Conservation (phyloP, 306 rosid species). For the Chamaecrista fasciculata region DNA sequence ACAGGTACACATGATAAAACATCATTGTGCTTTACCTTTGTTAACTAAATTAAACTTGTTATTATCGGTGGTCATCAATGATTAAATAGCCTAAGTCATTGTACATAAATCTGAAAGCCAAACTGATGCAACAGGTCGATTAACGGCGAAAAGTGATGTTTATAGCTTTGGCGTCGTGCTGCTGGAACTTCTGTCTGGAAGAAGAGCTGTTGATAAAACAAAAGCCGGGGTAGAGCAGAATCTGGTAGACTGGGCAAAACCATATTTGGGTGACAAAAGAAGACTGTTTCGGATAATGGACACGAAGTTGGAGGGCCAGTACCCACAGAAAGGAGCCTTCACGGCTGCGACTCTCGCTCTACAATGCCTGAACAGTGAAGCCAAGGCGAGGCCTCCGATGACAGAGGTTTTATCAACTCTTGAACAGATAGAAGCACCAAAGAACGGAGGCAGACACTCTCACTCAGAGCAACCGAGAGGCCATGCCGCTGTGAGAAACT, state of each 20-base stretch:
- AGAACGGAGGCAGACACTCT: constrained; percentile 40
- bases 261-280: constrained; percentile 71
- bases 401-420: constrained; percentile 61
- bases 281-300: constrained; percentile 85
- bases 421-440: constrained; percentile 58
- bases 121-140: constrained; percentile 54
- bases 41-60: neutral
- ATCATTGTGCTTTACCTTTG: constrained; percentile 39
- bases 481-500: constrained; percentile 30
- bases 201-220: constrained; percentile 76
- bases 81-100: neutral
- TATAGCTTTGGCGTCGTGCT: constrained; percentile 89
- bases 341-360: constrained; percentile 64
- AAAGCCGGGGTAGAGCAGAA: constrained; percentile 66
- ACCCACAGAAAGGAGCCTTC: constrained; percentile 69
- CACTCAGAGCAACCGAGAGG: constrained; percentile 40
- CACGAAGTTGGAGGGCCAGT: constrained; percentile 80
- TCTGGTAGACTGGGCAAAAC: constrained; percentile 84
- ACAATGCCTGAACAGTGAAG: constrained; percentile 63
- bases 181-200: constrained; percentile 75
- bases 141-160: constrained; percentile 82
- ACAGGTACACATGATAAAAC: constrained; percentile 52
- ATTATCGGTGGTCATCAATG: neutral
- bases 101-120: too few relatives aligned
- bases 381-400: constrained; percentile 76